Evolutionary conservation across 2,329 filamentous ascomycete species (phyloP), one percentile per base, ranked within the genome.

Genomic region (Fusarium sp.): DNA sequence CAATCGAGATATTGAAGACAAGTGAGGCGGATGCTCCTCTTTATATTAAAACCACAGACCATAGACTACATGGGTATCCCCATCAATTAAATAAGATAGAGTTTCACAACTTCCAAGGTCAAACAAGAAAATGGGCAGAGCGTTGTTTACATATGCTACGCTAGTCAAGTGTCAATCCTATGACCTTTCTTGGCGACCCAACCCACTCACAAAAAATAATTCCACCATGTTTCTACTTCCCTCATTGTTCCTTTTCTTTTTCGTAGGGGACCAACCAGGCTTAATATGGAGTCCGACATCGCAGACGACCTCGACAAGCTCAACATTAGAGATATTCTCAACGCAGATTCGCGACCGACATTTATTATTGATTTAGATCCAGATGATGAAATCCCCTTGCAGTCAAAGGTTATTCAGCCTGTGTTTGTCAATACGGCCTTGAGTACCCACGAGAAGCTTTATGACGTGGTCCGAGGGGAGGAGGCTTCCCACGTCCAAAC

Each of bases 321-420:
- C 16, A 78, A 81, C 8, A 88, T 86, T 12, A 84, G 90, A 49
- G 78, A 81, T n/a, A 58, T 81, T 30, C 72, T 81, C 16, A 75
- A 81, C 32, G 77, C 78, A 30, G 79, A 81, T 52, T 79, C 79
- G 1, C 77, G 79, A 10, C 79, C 79, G 4, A 80, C 79, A 14
- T 81, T 81, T 64, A 73, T 80, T 29, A 70, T 81, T 8, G 79
- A 81, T 40, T 77, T 81, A 9, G 79, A 81, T 51, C 79, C 79
- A 1, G 79, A 81, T 30, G 57, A 63, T 6, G 71, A 73, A 11
- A 52, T 57, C 1, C 55, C 63, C 0, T 69, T 74, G n/a, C 66
- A 63, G 18, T 42, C 70, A 25, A 66, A 61, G 10, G 45, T 60
- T n/a, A 75, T 81, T 16, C 52, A 61, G 2, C 79, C 79, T 13